phyloP scores from a whole-genome alignment of 192 early-diverging fungal species.

The Coemansia sp. region DNA sequence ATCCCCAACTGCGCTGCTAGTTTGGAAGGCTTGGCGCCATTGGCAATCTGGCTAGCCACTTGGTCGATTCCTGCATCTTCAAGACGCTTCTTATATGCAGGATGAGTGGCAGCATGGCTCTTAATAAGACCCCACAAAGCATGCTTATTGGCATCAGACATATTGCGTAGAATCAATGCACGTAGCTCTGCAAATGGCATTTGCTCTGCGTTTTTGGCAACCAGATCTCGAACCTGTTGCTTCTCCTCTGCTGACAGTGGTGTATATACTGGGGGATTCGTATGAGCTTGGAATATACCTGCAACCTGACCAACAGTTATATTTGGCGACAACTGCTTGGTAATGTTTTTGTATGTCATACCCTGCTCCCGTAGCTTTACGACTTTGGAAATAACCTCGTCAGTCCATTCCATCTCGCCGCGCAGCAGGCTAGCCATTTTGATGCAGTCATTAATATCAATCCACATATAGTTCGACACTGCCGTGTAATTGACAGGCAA shows the following conservation, averaged over 20 bases:
- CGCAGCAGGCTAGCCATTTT: constrained; percentile 1
- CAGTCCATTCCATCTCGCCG: neutral
- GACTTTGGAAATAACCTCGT: neutral
- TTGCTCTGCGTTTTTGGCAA: neutral
- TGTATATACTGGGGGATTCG: neutral
- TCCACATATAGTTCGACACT: constrained; percentile 30
- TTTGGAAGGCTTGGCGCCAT: neutral
- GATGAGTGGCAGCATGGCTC: neutral
- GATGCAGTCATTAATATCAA: constrained; percentile 5
- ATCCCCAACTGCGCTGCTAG: neutral
- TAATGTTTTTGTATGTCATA: constrained; percentile 4
- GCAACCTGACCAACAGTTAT: neutral
- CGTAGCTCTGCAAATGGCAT: neutral
- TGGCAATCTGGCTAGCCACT: neutral
- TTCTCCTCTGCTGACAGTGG: neutral
- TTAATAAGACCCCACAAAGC: neutral
- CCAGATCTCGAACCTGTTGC: neutral
- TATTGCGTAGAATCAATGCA: neutral
- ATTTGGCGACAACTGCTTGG: constrained; percentile 5
- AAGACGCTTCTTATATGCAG: neutral
- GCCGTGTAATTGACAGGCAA: constrained; percentile 4
- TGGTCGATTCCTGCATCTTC: neutral
- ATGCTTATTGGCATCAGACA: neutral
- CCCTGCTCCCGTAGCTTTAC: constrained; percentile 1
- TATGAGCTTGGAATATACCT: neutral